phyloP scores from a whole-genome alignment of 1,284 basidiomycete genomes.

The Rhizoctonia solani region DNA sequence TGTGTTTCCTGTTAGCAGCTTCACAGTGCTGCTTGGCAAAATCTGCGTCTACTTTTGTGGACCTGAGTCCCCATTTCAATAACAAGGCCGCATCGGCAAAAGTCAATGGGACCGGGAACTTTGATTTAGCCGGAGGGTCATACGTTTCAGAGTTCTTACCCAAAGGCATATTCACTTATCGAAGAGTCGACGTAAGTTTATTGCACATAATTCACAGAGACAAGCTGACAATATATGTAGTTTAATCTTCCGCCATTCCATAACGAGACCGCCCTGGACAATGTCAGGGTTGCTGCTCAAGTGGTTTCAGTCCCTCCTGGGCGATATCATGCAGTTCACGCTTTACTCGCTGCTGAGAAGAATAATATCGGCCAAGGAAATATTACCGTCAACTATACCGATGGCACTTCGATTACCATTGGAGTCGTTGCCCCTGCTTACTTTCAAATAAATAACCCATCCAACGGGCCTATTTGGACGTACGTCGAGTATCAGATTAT shows the following conservation, averaged over 20 bases:
- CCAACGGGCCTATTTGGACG: constrained; percentile 21
- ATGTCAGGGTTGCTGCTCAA: constrained; percentile 11
- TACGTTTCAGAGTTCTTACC: constrained; percentile 37
- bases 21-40: background rate
- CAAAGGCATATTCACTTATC: constrained; percentile 31
- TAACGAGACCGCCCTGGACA: constrained; percentile 20
- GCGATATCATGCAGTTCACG: constrained; percentile 16
- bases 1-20: background rate
- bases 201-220: background rate
- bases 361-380: constrained; percentile 20
- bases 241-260: constrained; percentile 19
- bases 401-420: background rate
- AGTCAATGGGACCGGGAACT: constrained; percentile 31
- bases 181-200: constrained; percentile 35
- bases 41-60: constrained; percentile 9
- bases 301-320: constrained; percentile 14
- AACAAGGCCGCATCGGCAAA: constrained; percentile 18
- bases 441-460: constrained; percentile 11
- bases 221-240: background rate
- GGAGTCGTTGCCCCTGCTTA: constrained; percentile 5
- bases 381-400: constrained; percentile 12
- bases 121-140: constrained; percentile 33
- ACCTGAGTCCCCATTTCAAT: constrained; percentile 11
- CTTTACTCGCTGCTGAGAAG: constrained; percentile 24
- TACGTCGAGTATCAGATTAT: background rate